Conservation (phyloP, 345 rosid species). For the Turritis glabra region DNA sequence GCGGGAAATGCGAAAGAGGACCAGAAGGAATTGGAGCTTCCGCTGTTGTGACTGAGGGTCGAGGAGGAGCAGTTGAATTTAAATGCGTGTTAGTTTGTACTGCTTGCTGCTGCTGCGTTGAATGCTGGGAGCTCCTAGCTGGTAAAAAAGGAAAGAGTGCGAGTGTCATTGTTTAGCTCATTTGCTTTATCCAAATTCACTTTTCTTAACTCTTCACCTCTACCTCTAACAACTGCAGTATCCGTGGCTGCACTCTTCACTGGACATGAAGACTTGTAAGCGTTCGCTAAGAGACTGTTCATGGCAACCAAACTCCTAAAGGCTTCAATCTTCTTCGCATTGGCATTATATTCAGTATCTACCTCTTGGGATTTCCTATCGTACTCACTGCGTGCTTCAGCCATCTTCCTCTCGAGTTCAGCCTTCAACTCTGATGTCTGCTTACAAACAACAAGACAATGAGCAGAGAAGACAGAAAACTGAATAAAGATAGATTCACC, state of each 20-base stretch:
- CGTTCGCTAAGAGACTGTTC: constrained; percentile 17
- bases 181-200: not conserved
- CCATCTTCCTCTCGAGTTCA: constrained; percentile 25
- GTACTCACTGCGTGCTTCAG: constrained; percentile 21
- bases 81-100: not conserved
- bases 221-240: constrained; percentile 27
- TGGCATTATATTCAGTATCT: not conserved
- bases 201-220: not conserved
- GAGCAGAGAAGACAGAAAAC: not conserved
- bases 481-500: not conserved
- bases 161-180: not conserved
- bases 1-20: not conserved
- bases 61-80: constrained; percentile 11
- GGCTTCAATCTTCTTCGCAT: not conserved
- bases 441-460: constrained; percentile 11
- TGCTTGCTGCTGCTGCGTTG: not conserved
- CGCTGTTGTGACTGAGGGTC: not conserved
- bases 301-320: not conserved
- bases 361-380: constrained; percentile 12
- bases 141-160: not conserved
- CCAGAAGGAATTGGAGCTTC: not conserved
- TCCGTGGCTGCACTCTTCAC: not conserved
- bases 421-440: constrained; percentile 23
- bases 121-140: constrained; percentile 12
- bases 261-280: constrained; percentile 3